These are phyloP conservation scores for Sisymbrium irio DNA, from an alignment of 345 rosid species.

Conservation along the genomic window DNA sequence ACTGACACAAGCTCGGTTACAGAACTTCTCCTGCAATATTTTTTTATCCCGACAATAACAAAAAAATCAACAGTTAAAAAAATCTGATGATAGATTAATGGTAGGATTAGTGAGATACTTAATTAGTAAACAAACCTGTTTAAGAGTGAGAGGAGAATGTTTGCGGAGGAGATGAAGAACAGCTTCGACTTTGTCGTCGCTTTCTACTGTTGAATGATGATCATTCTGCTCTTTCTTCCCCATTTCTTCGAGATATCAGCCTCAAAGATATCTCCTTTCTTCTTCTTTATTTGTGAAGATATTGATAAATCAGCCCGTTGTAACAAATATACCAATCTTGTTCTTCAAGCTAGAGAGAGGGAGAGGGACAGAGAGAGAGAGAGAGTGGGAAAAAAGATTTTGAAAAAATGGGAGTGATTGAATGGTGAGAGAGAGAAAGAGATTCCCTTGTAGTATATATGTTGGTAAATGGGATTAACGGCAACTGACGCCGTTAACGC, in stretches of 20 bases:
- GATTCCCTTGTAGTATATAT: constrained; percentile 29
- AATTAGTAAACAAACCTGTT: constrained; percentile 52
- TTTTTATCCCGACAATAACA: not conserved
- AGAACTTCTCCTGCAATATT: constrained; percentile 76
- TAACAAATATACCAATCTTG: constrained; percentile 35
- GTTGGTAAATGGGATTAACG: constrained; percentile 30
- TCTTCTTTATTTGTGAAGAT: not conserved
- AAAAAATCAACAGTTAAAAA: not conserved
- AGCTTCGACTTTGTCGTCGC: constrained; percentile 52
- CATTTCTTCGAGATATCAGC: constrained; percentile 42
- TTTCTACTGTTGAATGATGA: constrained; percentile 18
- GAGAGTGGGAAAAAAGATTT: constrained; percentile 16
- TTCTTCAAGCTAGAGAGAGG: constrained; percentile 25
- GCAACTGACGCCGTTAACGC: constrained; percentile 31
- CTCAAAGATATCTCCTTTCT: not conserved
- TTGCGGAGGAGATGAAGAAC: constrained; percentile 70
- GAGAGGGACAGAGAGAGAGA: not conserved
- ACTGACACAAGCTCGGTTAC: constrained; percentile 67
- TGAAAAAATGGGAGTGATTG: constrained; percentile 18
- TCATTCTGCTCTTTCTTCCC: constrained; percentile 60
- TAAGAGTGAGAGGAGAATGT: constrained; percentile 78
- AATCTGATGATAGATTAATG: not conserved
- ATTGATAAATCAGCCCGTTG: constrained; percentile 14
- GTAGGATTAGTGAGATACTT: not conserved
- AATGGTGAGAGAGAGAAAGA: constrained; percentile 25